Evolutionary conservation across 805 yeast genomes (phyloP).

Genomic region (Starmerella potacharoeniae): DNA sequence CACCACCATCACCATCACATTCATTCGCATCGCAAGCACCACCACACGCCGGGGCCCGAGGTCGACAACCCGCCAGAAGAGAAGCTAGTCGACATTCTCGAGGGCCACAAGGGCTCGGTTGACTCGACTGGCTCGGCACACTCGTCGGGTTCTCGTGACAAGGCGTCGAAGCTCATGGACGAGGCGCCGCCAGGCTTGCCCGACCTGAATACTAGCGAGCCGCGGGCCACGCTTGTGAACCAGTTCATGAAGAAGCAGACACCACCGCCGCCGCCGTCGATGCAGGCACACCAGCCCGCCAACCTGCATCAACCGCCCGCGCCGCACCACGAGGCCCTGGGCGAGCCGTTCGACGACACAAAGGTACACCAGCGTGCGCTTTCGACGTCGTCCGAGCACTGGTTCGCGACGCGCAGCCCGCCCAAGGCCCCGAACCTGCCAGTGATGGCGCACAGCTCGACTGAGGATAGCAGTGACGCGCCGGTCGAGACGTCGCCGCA

Average conservation of each 20-base stretch:
- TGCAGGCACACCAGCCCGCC: not conserved
- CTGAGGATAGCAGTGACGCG: not conserved
- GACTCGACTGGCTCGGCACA: not conserved
- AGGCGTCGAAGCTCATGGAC: not conserved
- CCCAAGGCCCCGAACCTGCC: not conserved
- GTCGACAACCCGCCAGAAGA: not conserved
- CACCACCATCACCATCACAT: not conserved
- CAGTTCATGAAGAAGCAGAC: constrained; percentile 2
- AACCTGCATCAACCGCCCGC: not conserved
- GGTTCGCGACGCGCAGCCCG: constrained; percentile 7
- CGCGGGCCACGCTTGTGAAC: not conserved
- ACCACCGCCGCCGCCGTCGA: not conserved
- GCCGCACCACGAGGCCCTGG: not conserved
- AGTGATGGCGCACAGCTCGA: not conserved
- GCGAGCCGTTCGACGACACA: constrained; percentile 9
- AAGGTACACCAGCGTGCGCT: not conserved
- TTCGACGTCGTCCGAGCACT: constrained; percentile 9
- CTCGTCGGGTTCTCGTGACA: not conserved
- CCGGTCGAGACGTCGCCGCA: not conserved
- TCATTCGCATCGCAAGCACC: not conserved
- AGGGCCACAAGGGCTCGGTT: not conserved
- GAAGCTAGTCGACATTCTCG: not conserved
- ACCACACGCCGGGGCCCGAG: not conserved
- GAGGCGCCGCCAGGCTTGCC: not conserved
- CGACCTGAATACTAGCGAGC: not conserved